Evolutionary conservation across 768 basidiomycete species (phyloP).

Genomic region (Lactarius akahatsu): DNA sequence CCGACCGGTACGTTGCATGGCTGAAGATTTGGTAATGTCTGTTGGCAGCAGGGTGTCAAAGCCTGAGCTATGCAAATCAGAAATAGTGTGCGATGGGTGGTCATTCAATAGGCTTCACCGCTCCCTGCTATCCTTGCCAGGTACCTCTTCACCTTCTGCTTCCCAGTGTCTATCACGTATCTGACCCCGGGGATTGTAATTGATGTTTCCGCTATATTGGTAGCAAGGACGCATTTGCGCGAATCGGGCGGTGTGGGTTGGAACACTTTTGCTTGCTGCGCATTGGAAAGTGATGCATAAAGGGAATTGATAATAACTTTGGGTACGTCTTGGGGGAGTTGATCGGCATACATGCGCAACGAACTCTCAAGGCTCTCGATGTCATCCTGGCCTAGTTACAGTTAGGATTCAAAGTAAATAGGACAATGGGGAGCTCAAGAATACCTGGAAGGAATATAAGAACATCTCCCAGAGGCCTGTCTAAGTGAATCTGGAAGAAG

Average conservation of each 20-base stretch:
- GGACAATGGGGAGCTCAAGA: background rate
- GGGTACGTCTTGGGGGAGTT: conserved; percentile 49
- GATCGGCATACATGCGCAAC: conserved; percentile 64
- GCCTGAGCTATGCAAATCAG: conserved; percentile 46
- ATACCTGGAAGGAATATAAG: conserved; percentile 90
- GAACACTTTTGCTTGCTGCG: conserved; percentile 80
- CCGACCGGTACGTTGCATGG: conserved; percentile 92
- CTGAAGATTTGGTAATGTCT: conserved; percentile 86
- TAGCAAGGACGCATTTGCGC: conserved; percentile 92
- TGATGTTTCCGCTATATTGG: conserved; percentile 97
- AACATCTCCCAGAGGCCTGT: conserved; percentile 80
- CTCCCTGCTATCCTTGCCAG: conserved; percentile 67
- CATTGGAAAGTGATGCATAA: conserved; percentile 81
- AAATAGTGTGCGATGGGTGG: background rate
- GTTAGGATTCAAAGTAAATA: conserved; percentile 3
- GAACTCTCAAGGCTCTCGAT: conserved; percentile 85
- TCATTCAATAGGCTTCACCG: conserved; percentile 41
- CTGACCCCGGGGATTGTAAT: conserved; percentile 96
- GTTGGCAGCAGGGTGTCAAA: conserved; percentile 84
- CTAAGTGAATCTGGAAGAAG: conserved; percentile 90
- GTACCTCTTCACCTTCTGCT: conserved; percentile 93
- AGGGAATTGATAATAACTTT: conserved; percentile 78
- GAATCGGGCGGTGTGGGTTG: conserved; percentile 57
- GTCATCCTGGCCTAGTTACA: conserved; percentile 80
- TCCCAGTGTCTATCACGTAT: conserved; percentile 95